A percentile compares a stretch with the other conserved stretches of the same genome.
phyloP scores from a whole-genome alignment of 2,329 filamentous ascomycete genomes.

The Diaporthe batatas region DNA sequence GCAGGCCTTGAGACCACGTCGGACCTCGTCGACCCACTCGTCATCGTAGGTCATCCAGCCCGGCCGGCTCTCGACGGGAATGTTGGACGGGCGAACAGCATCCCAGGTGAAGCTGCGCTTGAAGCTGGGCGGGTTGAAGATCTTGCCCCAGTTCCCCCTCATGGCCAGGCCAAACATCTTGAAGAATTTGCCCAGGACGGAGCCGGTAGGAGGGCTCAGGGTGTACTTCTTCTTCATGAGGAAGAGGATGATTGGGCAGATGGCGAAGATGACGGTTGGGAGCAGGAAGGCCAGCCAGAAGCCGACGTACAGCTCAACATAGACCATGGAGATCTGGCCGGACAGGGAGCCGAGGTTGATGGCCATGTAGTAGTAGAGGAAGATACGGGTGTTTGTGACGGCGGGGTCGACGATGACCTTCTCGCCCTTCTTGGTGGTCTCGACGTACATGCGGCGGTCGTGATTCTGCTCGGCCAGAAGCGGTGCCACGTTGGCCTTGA shows the following conservation, averaged over 20 bases:
- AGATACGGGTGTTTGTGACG: conserved; percentile 76
- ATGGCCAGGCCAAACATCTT: conserved; percentile 71
- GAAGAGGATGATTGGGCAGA: conserved; percentile 73
- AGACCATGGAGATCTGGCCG: conserved; percentile 76
- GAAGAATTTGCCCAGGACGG: conserved; percentile 75
- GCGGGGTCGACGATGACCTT: conserved; percentile 79
- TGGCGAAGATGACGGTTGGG: conserved; percentile 74
- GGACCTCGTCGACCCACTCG: conserved; percentile 84
- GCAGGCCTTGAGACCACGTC: conserved; percentile 77
- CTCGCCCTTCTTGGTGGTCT: conserved; percentile 68
- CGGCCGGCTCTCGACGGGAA: conserved; percentile 69
- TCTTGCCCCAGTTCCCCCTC: conserved; percentile 37
- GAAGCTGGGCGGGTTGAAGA: conserved; percentile 39
- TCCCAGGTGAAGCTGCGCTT: conserved; percentile 76
- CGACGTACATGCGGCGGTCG: conserved; percentile 69
- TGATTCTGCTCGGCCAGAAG: conserved; percentile 79
- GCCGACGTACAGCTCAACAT: conserved; percentile 80
- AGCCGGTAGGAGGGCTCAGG: conserved; percentile 72
- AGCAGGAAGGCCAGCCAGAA: conserved; percentile 80
- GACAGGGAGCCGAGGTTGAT: conserved; percentile 78
- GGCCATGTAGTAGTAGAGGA: conserved; percentile 74
- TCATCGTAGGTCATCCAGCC: conserved; percentile 87
- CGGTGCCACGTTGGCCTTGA: conserved; percentile 84
- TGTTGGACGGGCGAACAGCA: conserved; percentile 74
- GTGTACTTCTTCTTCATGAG: conserved; percentile 71